Evolutionary conservation across 371 early-diverging fungal genomes (phyloP).

Genomic region (Gilbertella persicaria): DNA sequence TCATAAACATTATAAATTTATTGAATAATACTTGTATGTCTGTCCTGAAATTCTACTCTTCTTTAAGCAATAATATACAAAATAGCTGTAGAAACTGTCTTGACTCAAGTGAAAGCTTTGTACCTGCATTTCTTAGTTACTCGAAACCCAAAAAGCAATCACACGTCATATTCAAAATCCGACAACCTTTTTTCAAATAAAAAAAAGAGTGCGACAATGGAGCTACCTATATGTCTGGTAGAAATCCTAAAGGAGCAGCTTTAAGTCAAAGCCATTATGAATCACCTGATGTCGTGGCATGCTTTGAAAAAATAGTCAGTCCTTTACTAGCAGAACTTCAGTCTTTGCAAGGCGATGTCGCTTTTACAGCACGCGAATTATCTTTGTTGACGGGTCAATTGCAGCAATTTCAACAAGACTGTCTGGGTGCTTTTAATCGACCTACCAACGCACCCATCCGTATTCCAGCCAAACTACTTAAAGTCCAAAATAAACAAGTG

Average conservation of each 20-base stretch:
- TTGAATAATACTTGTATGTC: too few species aligned
- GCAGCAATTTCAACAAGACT: slow-evolving; percentile 69
- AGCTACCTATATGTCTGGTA: slow-evolving; percentile 36
- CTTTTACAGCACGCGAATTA: slow-evolving; percentile 56
- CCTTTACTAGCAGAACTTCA: slow-evolving; percentile 46
- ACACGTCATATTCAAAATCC: too few species aligned
- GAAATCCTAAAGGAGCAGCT: slow-evolving; percentile 40
- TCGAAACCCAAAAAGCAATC: too few species aligned
- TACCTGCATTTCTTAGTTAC: too few species aligned
- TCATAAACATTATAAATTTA: too few species aligned
- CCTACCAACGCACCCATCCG: slow-evolving; percentile 40
- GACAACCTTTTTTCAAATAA: too few species aligned
- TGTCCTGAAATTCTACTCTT: too few species aligned
- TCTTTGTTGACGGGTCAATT: slow-evolving; percentile 55
- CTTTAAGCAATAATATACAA: too few species aligned
- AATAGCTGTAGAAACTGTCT: too few species aligned
- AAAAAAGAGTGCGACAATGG: too few species aligned
- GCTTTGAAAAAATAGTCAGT: slow-evolving; percentile 46
- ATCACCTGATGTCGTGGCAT: slow-evolving; percentile 38
- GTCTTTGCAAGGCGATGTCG: slow-evolving; percentile 26
- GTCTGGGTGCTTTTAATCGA: slow-evolving; percentile 49
- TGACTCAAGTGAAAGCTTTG: too few species aligned
- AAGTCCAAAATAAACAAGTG: slow-evolving; percentile 25
- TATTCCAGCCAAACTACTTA: slow-evolving; percentile 66
- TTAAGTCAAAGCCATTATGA: slow-evolving; percentile 47